A percentile compares a stretch with the other conserved stretches of the same genome.
Evolutionary conservation across 2,329 filamentous ascomycete species (phyloP).

Genomic region (Stemphylium vesicarium): DNA sequence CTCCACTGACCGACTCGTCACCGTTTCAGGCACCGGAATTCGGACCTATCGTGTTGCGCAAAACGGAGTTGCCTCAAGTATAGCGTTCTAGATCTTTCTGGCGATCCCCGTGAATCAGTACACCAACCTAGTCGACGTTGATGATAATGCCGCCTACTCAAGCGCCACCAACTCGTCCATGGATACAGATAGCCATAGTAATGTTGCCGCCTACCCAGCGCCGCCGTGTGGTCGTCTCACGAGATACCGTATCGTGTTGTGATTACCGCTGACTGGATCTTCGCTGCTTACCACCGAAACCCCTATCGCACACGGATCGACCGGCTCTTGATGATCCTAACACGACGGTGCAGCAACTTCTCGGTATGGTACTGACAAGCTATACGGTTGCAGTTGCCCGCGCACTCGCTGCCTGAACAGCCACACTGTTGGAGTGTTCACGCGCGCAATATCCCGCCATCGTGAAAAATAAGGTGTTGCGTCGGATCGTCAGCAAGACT

Average conservation of each 20-base stretch:
- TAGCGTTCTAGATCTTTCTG: slow-evolving; percentile 5
- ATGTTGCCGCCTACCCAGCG: slow-evolving; percentile 5
- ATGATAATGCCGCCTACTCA: background rate
- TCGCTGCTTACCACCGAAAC: background rate
- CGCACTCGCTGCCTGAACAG: background rate
- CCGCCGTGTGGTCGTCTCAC: background rate
- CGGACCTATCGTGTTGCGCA: slow-evolving; percentile 28
- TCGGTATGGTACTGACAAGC: background rate
- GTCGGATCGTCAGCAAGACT: background rate
- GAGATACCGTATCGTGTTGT: background rate
- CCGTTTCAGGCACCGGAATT: slow-evolving; percentile 41
- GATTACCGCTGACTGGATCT: background rate
- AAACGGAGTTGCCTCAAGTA: slow-evolving; percentile 32
- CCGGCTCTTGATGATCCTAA: background rate
- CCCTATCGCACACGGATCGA: background rate
- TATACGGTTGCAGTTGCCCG: background rate
- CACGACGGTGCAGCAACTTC: background rate
- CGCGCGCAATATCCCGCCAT: too few relatives aligned
- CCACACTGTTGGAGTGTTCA: background rate
- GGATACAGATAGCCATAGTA: background rate
- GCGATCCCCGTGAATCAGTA: background rate
- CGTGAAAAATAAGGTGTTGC: too few relatives aligned
- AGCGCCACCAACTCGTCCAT: too few relatives aligned
- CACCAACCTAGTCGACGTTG: background rate
- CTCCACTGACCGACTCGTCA: slow-evolving; percentile 20